These are phyloP conservation scores for Lojkania enalia DNA, from an alignment of 2,329 filamentous ascomycete genomes.

Conservation along the genomic window DNA sequence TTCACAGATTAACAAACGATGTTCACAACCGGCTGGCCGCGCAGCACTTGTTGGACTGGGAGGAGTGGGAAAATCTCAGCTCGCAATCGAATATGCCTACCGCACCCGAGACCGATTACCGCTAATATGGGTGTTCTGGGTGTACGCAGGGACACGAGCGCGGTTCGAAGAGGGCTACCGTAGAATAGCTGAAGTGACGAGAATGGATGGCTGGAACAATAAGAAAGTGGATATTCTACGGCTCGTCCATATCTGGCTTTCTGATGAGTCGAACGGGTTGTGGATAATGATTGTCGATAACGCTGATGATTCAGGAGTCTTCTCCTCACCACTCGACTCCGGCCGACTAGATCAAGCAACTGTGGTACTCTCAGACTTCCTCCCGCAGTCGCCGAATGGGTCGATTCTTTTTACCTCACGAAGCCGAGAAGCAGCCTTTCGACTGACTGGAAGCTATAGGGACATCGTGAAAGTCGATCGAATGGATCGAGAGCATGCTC, in stretches of 20 bases:
- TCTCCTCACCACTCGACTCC: not conserved
- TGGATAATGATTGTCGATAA: constrained; percentile 42
- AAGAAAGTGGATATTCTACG: constrained; percentile 23
- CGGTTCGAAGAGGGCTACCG: constrained; percentile 30
- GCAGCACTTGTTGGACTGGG: constrained; percentile 29
- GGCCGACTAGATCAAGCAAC: not conserved
- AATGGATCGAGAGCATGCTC: constrained; percentile 11
- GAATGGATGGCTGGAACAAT: constrained; percentile 27
- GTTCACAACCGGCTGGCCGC: constrained; percentile 15
- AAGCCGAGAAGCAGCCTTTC: constrained; percentile 9
- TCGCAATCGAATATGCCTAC: constrained; percentile 30
- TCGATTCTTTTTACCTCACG: constrained; percentile 16
- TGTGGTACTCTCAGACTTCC: not conserved
- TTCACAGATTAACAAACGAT: constrained; percentile 13
- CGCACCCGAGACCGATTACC: constrained; percentile 19
- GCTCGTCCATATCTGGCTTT: constrained; percentile 30
- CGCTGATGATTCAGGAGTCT: constrained; percentile 22
- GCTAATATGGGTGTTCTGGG: constrained; percentile 33
- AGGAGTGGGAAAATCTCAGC: constrained; percentile 24
- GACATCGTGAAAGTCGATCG: constrained; percentile 9
- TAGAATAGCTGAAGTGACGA: constrained; percentile 26
- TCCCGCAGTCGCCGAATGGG: constrained; percentile 8
- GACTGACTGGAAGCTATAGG: constrained; percentile 14
- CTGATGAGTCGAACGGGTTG: constrained; percentile 18
- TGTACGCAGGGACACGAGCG: constrained; percentile 24